phyloP scores from a whole-genome alignment of 1,284 basidiomycete species.

The Ceratorhiza oryzae-sativae region DNA sequence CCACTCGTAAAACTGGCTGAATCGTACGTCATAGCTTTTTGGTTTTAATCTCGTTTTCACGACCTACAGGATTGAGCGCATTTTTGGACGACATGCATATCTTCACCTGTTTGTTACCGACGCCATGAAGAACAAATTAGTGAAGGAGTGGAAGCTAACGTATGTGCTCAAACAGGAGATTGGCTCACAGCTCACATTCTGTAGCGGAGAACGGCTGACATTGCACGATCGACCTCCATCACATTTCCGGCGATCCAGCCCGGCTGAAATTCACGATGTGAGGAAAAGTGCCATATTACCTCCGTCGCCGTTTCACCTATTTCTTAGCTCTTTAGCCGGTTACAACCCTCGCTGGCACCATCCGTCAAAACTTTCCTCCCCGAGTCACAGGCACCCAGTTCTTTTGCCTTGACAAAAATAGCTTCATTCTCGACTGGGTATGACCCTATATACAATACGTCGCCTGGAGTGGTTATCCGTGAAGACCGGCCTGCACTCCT shows the following conservation, averaged over 20 bases:
- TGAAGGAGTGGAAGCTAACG: constrained; percentile 78
- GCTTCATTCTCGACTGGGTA: constrained; percentile 39
- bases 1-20: constrained; percentile 76
- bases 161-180: constrained; percentile 54
- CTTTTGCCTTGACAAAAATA: constrained; percentile 67
- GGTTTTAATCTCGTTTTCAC: background rate
- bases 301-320: background rate
- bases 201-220: constrained; percentile 78
- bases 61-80: constrained; percentile 74
- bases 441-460: constrained; percentile 44
- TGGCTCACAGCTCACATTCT: constrained; percentile 16
- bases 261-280: constrained; percentile 78
- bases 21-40: constrained; percentile 57
- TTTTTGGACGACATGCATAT: constrained; percentile 80
- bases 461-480: constrained; percentile 54
- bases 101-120: constrained; percentile 94
- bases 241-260: constrained; percentile 74
- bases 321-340: constrained; percentile 63
- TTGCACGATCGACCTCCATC: constrained; percentile 88
- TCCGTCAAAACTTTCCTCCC: constrained; percentile 55
- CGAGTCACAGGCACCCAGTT: constrained; percentile 57
- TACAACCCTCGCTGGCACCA: constrained; percentile 53
- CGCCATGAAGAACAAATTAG: constrained; percentile 80
- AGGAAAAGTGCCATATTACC: constrained; percentile 41
- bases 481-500: constrained; percentile 83